A percentile compares a stretch with the other conserved stretches of the same genome.
Conservation (phyloP, 2,329 filamentous ascomycete genomes). For the Colletotrichum godetiae region DNA sequence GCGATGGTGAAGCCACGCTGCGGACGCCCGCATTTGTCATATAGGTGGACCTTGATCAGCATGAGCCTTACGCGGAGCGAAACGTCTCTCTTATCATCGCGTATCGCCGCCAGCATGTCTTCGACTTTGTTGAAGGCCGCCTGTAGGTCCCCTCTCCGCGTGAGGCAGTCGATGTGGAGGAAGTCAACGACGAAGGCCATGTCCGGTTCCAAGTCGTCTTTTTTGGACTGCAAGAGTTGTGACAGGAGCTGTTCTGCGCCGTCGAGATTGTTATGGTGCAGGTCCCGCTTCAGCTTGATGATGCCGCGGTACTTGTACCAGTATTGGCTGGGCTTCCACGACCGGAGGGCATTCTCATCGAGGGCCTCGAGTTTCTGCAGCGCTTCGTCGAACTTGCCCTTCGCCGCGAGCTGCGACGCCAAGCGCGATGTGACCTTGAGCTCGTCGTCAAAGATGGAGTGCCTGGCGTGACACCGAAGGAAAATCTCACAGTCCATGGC, state of each 20-base stretch:
- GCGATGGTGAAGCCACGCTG: slow-evolving; percentile 82
- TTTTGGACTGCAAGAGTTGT: slow-evolving; percentile 63
- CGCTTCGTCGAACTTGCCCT: slow-evolving; percentile 78
- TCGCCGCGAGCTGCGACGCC: slow-evolving; percentile 67
- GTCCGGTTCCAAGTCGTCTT: slow-evolving; percentile 64
- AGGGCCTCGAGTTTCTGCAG: slow-evolving; percentile 56
- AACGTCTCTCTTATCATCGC: slow-evolving; percentile 63
- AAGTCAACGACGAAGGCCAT: slow-evolving; percentile 62
- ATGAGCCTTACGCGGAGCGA: slow-evolving; percentile 78
- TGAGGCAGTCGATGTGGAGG: slow-evolving; percentile 63
- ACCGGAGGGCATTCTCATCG: slow-evolving; percentile 71
- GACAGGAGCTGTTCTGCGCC: slow-evolving; percentile 62
- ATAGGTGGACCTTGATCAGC: slow-evolving; percentile 77
- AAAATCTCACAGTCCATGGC: slow-evolving; percentile 77
- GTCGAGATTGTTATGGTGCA: slow-evolving; percentile 66
- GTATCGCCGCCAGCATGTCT: slow-evolving; percentile 52
- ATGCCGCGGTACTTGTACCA: slow-evolving; percentile 75
- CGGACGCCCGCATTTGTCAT: slow-evolving; percentile 74
- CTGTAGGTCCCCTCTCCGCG: slow-evolving; percentile 59
- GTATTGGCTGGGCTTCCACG: slow-evolving; percentile 82
- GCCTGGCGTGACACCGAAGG: slow-evolving; percentile 74
- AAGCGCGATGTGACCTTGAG: slow-evolving; percentile 79
- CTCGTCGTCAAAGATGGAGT: slow-evolving; percentile 77
- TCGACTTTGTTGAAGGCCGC: slow-evolving; percentile 62
- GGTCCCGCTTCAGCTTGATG: slow-evolving; percentile 71